These are phyloP conservation scores for Durotheca rogersii DNA, from an alignment of 495 filamentous ascomycete genomes.

Conservation along the genomic window DNA sequence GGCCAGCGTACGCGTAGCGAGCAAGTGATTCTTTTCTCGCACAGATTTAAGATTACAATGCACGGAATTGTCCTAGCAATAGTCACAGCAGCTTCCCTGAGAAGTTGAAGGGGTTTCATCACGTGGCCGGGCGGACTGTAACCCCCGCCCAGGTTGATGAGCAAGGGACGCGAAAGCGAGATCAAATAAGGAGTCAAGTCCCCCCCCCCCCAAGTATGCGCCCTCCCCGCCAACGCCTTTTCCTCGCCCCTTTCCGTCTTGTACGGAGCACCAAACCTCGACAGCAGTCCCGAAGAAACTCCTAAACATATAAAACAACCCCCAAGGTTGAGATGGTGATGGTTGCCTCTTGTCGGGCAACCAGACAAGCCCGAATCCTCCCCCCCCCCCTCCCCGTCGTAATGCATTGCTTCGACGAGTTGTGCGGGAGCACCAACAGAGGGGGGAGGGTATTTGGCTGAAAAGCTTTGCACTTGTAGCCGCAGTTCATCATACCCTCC, in stretches of 20 bases:
- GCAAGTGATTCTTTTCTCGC: too few relatives aligned
- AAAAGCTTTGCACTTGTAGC: constrained; percentile 12
- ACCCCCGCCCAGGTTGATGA: too few relatives aligned
- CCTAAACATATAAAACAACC: constrained; percentile 11
- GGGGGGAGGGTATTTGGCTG: constrained; percentile 23
- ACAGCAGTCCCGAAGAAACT: constrained; percentile 8
- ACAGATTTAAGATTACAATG: too few relatives aligned
- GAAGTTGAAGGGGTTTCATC: too few relatives aligned
- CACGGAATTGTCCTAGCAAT: too few relatives aligned
- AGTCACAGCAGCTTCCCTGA: too few relatives aligned
- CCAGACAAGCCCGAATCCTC: constrained; percentile 1
- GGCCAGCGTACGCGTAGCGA: too few relatives aligned
- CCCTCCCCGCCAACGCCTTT: constrained; percentile 21
- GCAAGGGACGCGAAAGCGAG: too few relatives aligned
- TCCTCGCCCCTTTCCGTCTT: constrained; percentile 4
- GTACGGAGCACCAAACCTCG: constrained; percentile 2
- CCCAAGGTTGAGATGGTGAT: constrained; percentile 10
- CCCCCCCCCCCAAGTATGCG: too few relatives aligned
- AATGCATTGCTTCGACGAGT: constrained; percentile 6
- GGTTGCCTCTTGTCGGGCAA: constrained; percentile 10
- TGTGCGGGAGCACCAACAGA: constrained; percentile 1
- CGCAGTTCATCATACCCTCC: constrained; percentile 1
- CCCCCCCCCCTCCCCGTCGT: too few relatives aligned
- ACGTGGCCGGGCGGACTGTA: too few relatives aligned
- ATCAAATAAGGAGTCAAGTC: too few relatives aligned